phyloP scores from a whole-genome alignment of 1,139 yeast species.

The Barnettozyma hawaiiensis region DNA sequence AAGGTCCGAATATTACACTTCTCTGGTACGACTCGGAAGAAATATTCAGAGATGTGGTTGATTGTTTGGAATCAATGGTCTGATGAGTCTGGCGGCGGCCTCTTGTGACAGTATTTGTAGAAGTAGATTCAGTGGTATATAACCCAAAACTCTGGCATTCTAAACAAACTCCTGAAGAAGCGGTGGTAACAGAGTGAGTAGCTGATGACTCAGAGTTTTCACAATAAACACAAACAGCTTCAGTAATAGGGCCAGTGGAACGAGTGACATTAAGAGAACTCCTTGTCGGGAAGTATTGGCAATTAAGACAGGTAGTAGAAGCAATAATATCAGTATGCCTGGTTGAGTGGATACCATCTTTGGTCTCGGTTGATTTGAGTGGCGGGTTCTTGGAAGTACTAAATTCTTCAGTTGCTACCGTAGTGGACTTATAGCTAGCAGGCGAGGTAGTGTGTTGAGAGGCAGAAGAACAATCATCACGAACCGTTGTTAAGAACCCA shows the following conservation, averaged over 20 bases:
- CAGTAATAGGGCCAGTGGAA: neutral
- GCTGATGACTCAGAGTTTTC: neutral
- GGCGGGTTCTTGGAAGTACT: neutral
- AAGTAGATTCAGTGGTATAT: slow-evolving; percentile 1
- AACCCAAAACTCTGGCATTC: neutral
- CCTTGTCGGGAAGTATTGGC: neutral
- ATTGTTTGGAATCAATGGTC: neutral
- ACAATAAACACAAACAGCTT: neutral
- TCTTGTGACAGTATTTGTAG: neutral
- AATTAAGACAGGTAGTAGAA: neutral
- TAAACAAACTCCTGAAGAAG: neutral
- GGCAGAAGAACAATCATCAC: neutral
- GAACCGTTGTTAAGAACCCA: neutral
- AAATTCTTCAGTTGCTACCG: neutral
- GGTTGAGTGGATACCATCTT: neutral
- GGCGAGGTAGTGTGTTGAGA: neutral
- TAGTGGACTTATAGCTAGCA: neutral
- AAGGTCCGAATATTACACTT: neutral
- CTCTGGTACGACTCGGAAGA: neutral
- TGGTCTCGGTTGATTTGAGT: neutral
- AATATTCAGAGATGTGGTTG: neutral
- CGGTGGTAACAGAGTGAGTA: neutral
- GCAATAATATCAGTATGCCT: neutral
- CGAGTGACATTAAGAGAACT: neutral
- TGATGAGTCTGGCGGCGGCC: neutral